Evolutionary conservation across 1,284 basidiomycete species (phyloP).

Genomic region (Coniophora puteana): DNA sequence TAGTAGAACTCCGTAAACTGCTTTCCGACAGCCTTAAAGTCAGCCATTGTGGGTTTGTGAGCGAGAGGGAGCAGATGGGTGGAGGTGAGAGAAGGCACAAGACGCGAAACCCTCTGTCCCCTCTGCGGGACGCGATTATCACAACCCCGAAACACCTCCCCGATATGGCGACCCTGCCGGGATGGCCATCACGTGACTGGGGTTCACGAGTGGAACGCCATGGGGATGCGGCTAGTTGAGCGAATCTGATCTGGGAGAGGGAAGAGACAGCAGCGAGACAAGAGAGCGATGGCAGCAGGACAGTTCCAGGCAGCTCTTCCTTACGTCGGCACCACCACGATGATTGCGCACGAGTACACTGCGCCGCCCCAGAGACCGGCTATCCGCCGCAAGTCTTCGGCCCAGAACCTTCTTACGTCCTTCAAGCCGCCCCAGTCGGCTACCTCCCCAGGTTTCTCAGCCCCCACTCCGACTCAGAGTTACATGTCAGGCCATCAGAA

Average conservation of each 20-base stretch:
- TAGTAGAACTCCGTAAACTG: conserved; percentile 82
- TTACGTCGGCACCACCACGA: not conserved
- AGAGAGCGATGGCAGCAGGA: not conserved
- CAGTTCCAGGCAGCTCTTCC: conserved; percentile 12
- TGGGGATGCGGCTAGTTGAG: conserved; percentile 10
- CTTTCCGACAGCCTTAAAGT: conserved; percentile 60
- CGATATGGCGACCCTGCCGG: conserved; percentile 7
- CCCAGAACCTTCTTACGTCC: conserved; percentile 76
- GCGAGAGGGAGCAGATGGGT: conserved; percentile 14
- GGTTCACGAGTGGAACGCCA: not conserved
- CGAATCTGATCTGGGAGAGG: too few relatives aligned
- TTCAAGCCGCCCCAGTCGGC: conserved; percentile 48
- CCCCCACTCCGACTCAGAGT: conserved; percentile 38
- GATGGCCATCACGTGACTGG: conserved; percentile 4
- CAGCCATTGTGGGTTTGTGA: conserved; percentile 50
- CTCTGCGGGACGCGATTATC: too few relatives aligned
- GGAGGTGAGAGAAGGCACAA: conserved; percentile 13
- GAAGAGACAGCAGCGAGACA: too few relatives aligned
- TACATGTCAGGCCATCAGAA: conserved; percentile 45
- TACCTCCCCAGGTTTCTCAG: conserved; percentile 30
- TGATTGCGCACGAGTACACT: conserved; percentile 11
- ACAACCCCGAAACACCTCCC: conserved; percentile 14
- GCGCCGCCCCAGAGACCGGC: conserved; percentile 43
- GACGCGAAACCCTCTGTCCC: too few relatives aligned
- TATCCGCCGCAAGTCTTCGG: conserved; percentile 81